phyloP scores from a whole-genome alignment of 1,284 basidiomycete genomes.

The Cryptococcus deneoformans region DNA sequence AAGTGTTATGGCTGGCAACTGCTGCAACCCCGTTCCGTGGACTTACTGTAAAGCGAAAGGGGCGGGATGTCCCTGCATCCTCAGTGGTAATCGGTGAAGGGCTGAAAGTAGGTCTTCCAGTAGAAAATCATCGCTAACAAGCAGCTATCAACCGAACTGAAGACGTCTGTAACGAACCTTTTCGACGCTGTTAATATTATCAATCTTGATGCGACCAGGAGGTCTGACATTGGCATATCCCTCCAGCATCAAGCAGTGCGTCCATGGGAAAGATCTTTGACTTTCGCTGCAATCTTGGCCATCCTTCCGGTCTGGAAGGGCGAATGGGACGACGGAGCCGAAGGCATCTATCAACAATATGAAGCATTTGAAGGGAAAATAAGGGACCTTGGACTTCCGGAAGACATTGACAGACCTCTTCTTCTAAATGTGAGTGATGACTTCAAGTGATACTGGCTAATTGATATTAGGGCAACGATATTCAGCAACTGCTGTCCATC shows the following conservation, averaged over 20 bases:
- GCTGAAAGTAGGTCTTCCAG: constrained; percentile 57
- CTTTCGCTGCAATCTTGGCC: constrained; percentile 72
- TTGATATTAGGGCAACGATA: constrained; percentile 63
- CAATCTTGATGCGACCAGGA: constrained; percentile 52
- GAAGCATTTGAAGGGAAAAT: constrained; percentile 62
- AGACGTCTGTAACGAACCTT: constrained; percentile 69
- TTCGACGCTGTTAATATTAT: constrained; percentile 61
- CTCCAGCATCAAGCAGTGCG: constrained; percentile 27
- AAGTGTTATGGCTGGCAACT: constrained; percentile 70
- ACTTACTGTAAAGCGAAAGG: constrained; percentile 62
- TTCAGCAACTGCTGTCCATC: constrained; percentile 58
- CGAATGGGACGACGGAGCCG: constrained; percentile 53
- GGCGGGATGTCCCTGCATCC: constrained; percentile 60
- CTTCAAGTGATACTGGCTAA: neutral
- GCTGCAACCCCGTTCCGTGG: constrained; percentile 63
- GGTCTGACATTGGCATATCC: constrained; percentile 32
- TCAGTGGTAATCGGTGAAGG: constrained; percentile 75
- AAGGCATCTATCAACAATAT: constrained; percentile 59
- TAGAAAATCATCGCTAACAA: neutral
- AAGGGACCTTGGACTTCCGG: constrained; percentile 61
- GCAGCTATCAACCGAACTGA: constrained; percentile 69
- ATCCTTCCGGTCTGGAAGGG: constrained; percentile 60
- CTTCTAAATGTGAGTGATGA: constrained; percentile 65
- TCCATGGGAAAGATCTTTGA: constrained; percentile 64
- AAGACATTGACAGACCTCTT: constrained; percentile 64